phyloP scores from a whole-genome alignment of 331 rosid genomes.

The Spiraea crenata region DNA sequence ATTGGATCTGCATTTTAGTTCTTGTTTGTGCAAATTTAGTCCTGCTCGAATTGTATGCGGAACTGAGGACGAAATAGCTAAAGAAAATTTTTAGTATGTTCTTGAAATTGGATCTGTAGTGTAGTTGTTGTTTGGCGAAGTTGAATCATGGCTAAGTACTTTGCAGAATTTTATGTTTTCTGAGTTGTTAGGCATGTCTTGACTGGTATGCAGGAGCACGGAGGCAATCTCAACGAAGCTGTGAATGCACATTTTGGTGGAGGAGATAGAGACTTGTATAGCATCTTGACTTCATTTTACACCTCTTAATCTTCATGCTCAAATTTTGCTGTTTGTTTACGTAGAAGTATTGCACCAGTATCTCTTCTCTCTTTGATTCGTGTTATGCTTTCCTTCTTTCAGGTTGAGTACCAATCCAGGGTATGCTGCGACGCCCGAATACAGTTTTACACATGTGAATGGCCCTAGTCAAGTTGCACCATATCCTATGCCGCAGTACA shows the following conservation, averaged over 20 bases:
- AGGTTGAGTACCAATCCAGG: slow-evolving; percentile 41
- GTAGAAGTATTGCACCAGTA: neutral
- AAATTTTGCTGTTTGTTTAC: neutral
- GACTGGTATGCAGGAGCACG: slow-evolving; percentile 54
- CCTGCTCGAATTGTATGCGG: too few relatives aligned
- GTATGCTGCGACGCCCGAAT: slow-evolving; percentile 32
- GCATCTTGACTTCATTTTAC: slow-evolving; percentile 14
- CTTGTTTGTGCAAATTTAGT: neutral
- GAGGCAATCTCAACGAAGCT: slow-evolving; percentile 79
- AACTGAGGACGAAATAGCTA: too few relatives aligned
- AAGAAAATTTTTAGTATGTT: too few relatives aligned
- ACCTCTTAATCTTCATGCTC: slow-evolving; percentile 15
- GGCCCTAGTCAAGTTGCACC: slow-evolving; percentile 34
- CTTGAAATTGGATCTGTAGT: too few relatives aligned
- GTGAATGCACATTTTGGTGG: slow-evolving; percentile 69
- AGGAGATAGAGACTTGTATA: slow-evolving; percentile 45
- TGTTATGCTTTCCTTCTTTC: slow-evolving; percentile 15
- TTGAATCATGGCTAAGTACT: too few relatives aligned
- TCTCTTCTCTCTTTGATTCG: neutral
- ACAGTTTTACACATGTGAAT: slow-evolving; percentile 21
- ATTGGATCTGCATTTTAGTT: neutral
- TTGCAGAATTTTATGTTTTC: neutral
- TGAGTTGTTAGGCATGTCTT: slow-evolving; percentile 17
- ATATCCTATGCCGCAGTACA: slow-evolving; percentile 31
- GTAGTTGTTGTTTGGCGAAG: too few relatives aligned